Percentiles rank a stretch among this genome's conserved stretches.
phyloP scores from a whole-genome alignment of 2,329 filamentous ascomycete genomes.

The Camptophora hylomeconis region DNA sequence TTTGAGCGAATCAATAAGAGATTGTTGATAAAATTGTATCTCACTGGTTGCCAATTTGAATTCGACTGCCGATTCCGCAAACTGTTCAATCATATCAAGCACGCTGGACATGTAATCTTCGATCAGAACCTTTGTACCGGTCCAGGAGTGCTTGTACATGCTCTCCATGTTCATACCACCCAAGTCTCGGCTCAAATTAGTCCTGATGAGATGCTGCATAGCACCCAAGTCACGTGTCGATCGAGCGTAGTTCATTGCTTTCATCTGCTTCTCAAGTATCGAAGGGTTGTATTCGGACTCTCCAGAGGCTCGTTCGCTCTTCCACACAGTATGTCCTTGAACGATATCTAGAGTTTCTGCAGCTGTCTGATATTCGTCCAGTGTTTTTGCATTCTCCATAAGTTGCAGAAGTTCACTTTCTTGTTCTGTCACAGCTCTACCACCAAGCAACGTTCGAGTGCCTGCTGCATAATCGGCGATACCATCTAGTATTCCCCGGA shows the following conservation, averaged over 20 bases:
- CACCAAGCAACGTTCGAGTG: too few relatives aligned
- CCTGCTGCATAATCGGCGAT: too few relatives aligned
- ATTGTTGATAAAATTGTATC: conserved; percentile 9
- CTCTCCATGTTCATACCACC: conserved; percentile 75
- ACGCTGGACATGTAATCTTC: conserved; percentile 77
- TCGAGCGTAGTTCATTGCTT: conserved; percentile 62
- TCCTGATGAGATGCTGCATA: conserved; percentile 73
- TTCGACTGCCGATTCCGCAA: conserved; percentile 50
- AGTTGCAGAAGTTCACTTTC: too few relatives aligned
- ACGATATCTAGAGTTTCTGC: conserved; percentile 66
- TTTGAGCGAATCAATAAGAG: conserved; percentile 12
- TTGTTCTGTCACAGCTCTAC: too few relatives aligned
- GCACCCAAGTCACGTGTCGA: conserved; percentile 55
- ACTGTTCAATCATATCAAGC: conserved; percentile 55
- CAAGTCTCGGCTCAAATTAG: conserved; percentile 64
- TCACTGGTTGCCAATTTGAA: conserved; percentile 8
- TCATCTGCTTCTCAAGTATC: conserved; percentile 56
- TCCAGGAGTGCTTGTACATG: conserved; percentile 71
- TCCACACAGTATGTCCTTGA: conserved; percentile 74
- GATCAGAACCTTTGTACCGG: conserved; percentile 76
- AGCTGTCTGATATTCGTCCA: conserved; percentile 60
- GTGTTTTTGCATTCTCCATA: conserved; percentile 48
- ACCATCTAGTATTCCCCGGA: too few relatives aligned
- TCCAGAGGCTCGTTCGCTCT: conserved; percentile 45
- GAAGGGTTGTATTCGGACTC: conserved; percentile 56